Conservation (phyloP, 2,329 filamentous ascomycete genomes). For the Trichoderma simmonsii region DNA sequence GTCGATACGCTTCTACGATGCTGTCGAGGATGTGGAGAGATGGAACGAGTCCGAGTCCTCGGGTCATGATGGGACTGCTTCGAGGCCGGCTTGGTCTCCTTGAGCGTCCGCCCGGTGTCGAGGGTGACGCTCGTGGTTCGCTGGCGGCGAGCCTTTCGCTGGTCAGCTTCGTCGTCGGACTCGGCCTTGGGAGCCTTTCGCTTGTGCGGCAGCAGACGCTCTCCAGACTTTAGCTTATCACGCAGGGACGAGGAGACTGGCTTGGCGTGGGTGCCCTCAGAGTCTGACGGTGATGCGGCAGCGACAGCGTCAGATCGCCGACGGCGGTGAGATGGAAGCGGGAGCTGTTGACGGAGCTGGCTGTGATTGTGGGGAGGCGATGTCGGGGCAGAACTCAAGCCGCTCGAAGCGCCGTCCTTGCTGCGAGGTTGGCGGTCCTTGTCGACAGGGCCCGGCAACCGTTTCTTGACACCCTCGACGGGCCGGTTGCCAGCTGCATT, state of each 20-base stretch:
- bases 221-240: slow-evolving; percentile 47
- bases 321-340: slow-evolving; percentile 34
- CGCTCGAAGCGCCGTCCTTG: slow-evolving; percentile 52
- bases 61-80: slow-evolving; percentile 32
- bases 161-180: slow-evolving; percentile 57
- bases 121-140: slow-evolving; percentile 47
- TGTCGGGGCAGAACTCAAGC: slow-evolving; percentile 56
- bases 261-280: slow-evolving; percentile 47
- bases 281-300: slow-evolving; percentile 53
- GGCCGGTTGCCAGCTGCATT: slow-evolving; percentile 33
- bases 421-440: slow-evolving; percentile 39
- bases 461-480: slow-evolving; percentile 45
- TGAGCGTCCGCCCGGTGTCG: slow-evolving; percentile 33
- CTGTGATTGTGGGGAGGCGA: slow-evolving; percentile 45
- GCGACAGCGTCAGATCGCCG: slow-evolving; percentile 32
- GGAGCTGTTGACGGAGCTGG: slow-evolving; percentile 27
- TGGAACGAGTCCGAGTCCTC: slow-evolving; percentile 41
- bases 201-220: slow-evolving; percentile 49
- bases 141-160: slow-evolving; percentile 52
- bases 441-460: slow-evolving; percentile 37
- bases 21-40: slow-evolving; percentile 55
- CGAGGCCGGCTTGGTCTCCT: slow-evolving; percentile 35
- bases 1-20: slow-evolving; percentile 65
- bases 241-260: slow-evolving; percentile 43
- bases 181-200: slow-evolving; percentile 53